Conservation (phyloP, 78 protist genomes). For the Abeoforma whisleri region DNA sequence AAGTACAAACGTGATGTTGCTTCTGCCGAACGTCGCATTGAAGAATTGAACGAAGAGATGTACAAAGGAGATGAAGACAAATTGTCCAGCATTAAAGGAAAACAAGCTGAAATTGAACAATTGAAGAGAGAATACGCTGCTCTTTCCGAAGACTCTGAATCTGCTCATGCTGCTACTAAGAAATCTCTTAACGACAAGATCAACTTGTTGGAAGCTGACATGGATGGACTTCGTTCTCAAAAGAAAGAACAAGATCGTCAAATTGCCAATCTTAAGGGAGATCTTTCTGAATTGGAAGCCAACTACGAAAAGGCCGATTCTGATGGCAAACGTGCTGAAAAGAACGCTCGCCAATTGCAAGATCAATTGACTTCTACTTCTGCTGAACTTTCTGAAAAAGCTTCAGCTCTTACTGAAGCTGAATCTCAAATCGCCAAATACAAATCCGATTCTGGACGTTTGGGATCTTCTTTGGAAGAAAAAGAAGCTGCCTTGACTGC, state of each 20-base stretch:
- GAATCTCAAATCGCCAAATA: background rate
- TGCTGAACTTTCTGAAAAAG: background rate
- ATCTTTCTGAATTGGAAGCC: background rate
- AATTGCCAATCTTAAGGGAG: background rate
- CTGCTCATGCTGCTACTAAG: background rate
- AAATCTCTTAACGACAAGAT: background rate
- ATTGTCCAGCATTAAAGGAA: background rate
- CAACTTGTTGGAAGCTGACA: background rate
- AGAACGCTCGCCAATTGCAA: background rate
- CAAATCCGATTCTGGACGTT: slow-evolving; percentile 13
- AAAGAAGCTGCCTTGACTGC: slow-evolving; percentile 1
- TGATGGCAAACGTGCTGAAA: background rate
- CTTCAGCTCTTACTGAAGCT: background rate
- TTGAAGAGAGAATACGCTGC: background rate
- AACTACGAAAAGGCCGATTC: background rate
- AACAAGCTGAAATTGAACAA: background rate
- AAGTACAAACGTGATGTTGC: background rate
- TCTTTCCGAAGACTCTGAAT: background rate
- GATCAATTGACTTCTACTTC: background rate
- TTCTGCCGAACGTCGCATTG: background rate
- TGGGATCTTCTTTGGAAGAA: background rate
- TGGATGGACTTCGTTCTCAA: background rate
- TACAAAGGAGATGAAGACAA: background rate
- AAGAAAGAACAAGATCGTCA: background rate
- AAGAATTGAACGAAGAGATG: background rate